A percentile compares a stretch with the other conserved stretches of the same genome.
phyloP scores from a whole-genome alignment of 257 asterid genomes.

The Cruciata laevipes region DNA sequence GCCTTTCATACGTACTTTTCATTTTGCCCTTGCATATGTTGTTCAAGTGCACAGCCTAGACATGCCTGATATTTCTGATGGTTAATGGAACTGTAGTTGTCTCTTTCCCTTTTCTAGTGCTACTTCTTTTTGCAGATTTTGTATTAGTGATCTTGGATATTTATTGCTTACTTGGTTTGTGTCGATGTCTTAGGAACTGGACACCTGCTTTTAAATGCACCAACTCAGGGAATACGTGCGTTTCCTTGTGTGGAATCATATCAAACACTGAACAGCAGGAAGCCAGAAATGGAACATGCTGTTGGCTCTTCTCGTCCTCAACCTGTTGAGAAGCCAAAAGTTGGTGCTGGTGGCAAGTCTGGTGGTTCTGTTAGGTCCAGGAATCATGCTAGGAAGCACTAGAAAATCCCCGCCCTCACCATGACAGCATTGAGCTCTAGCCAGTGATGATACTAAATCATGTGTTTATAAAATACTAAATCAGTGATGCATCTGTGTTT shows the following conservation, averaged over 20 bases:
- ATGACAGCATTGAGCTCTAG: background rate
- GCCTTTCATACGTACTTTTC: no score
- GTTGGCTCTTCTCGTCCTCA: constrained; percentile 19
- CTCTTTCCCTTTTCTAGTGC: background rate
- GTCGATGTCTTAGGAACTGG: constrained; percentile 37
- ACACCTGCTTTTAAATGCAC: constrained; percentile 25
- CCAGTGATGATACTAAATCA: background rate
- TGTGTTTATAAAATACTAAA: no score
- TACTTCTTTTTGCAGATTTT: background rate
- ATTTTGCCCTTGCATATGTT: no score
- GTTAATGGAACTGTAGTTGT: background rate
- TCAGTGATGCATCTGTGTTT: no score
- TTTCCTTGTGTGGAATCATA: constrained; percentile 47
- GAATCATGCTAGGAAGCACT: constrained; percentile 26
- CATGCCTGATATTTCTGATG: background rate
- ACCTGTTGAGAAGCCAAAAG: constrained; percentile 19
- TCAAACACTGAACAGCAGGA: constrained; percentile 17
- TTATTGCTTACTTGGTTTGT: background rate
- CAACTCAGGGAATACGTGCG: constrained; percentile 50
- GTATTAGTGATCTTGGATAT: background rate
- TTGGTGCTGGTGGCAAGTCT: constrained; percentile 11
- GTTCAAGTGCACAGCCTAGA: background rate
- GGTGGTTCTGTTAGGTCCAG: constrained; percentile 28
- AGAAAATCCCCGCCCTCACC: constrained; percentile 1
- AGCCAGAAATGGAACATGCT: constrained; percentile 15